Conservation (phyloP, 2,329 filamentous ascomycete species). For the Dothistroma pini region DNA sequence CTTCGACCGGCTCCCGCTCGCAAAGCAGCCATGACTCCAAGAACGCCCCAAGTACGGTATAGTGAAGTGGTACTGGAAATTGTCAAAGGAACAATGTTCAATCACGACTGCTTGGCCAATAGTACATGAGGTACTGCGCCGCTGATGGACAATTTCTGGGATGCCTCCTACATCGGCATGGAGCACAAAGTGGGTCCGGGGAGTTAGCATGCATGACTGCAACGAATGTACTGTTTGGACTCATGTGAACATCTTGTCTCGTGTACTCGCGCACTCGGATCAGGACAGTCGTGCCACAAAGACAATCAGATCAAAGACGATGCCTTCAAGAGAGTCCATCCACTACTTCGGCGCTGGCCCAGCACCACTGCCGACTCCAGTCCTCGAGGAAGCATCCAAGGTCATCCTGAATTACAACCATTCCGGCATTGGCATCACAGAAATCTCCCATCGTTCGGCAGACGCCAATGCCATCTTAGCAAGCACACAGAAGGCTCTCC, state of each 20-base stretch:
- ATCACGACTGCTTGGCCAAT: constrained; percentile 15
- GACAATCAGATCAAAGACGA: constrained; percentile 32
- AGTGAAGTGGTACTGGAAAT: not conserved
- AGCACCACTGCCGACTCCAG: constrained; percentile 75
- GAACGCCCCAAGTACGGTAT: not conserved
- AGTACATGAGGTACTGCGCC: constrained; percentile 13
- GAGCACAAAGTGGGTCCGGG: not conserved
- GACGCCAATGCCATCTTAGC: constrained; percentile 76
- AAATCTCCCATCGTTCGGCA: constrained; percentile 83
- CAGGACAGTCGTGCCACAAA: not conserved
- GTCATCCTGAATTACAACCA: constrained; percentile 78
- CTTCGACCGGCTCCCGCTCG: constrained; percentile 20
- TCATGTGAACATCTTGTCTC: no score
- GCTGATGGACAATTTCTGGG: constrained; percentile 1
- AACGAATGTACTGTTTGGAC: no score
- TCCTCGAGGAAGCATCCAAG: constrained; percentile 71
- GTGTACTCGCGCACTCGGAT: no score
- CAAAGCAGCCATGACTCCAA: constrained; percentile 20
- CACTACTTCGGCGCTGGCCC: constrained; percentile 89
- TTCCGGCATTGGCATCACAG: constrained; percentile 79
- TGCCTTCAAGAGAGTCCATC: constrained; percentile 72
- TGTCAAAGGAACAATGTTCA: not conserved
- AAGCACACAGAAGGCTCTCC: constrained; percentile 70
- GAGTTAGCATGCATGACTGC: not conserved
- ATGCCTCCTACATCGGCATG: not conserved